Percentiles rank a stretch among this genome's conserved stretches.
phyloP scores from a whole-genome alignment of 768 basidiomycete species.

The Rhizopogon vesiculosus region DNA sequence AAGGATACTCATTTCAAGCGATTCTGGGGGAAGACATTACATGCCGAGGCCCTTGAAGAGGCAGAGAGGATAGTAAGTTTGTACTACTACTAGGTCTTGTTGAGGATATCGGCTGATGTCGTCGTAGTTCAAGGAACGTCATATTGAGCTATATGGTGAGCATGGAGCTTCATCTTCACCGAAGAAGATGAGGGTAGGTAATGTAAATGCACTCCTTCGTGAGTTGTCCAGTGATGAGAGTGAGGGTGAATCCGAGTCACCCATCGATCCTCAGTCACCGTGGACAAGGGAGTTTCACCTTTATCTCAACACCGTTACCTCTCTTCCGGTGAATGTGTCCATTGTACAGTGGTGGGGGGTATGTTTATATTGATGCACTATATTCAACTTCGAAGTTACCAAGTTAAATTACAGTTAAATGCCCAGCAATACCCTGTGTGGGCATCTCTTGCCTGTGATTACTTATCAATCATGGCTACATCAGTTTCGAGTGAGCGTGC shows the following conservation, averaged over 20 bases:
- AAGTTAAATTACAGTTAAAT: background rate
- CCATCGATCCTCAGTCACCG: conserved; percentile 8
- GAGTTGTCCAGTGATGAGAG: conserved; percentile 9
- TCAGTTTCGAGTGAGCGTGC: conserved; percentile 35
- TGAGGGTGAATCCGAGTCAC: conserved; percentile 2
- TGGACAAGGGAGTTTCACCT: conserved; percentile 17
- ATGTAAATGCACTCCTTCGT: background rate
- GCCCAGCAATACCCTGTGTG: conserved; percentile 18
- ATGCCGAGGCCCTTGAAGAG: conserved; percentile 8
- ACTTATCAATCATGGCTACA: conserved; percentile 33
- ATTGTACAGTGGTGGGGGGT: conserved; percentile 33
- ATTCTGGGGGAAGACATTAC: conserved; percentile 18
- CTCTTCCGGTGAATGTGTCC: conserved; percentile 12
- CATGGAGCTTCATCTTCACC: background rate
- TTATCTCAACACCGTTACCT: conserved; percentile 15
- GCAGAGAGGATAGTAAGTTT: conserved; percentile 14
- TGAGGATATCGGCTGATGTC: background rate
- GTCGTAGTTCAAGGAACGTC: conserved; percentile 10
- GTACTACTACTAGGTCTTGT: background rate
- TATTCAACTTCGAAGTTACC: background rate
- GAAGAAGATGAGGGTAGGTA: background rate
- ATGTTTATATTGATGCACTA: conserved; percentile 8
- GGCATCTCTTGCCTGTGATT: conserved; percentile 32
- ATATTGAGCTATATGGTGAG: background rate
- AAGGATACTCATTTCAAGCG: conserved; percentile 20